Base-by-base conservation (phyloP, 2,329 filamentous ascomycete species). In the Plenodomus lindquistii region DNA sequence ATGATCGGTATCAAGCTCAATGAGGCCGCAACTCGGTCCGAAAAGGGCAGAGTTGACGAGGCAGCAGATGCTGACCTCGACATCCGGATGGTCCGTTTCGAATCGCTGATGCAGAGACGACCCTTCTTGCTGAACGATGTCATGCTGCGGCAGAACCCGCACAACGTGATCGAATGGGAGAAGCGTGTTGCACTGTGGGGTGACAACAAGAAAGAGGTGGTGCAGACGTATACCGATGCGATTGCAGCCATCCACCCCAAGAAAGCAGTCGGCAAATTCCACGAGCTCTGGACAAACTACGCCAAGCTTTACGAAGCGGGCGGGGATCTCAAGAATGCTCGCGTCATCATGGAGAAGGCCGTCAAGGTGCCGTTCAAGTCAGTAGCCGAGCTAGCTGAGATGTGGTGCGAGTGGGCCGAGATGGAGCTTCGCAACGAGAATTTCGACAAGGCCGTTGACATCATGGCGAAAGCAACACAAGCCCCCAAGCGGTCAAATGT, bases 361-460 rank as follows among this genome's bases (percentile, higher is more conserved):
- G 89, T 96, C 67, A 97, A 97, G 69, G 94, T 99, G 1, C 92
- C 93, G 0, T 99, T 95, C 80, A 97, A 96, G 68, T 95, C 92
- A 0, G 93, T 99, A n/a, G 86, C 89, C 22, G 94, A 99, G 73
- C 81, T 99, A 48, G 94, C 94, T 17, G 94, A 99, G 66, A 96
- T 94, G 82, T 99, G 94, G 94, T 95, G 95, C 56, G 91, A 96
- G 74, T 99, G 94, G 93, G 93, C 95, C 1, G 93, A 99, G 73
- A 91, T 99, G 88, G 94, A 99, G 72, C 80, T 99, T 40, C 88
- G 94, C 40, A 91, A 91, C 65, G 92, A 97, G 65, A 95, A 97
- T 67, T 97, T 97, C 57, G 92, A 97, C 68, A 88, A 89, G 64
- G 94, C 95, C 2, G 87, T 97, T 54, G 87, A 88, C 52, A 93